Base-by-base conservation (phyloP, 2,329 filamentous ascomycete genomes). In the Sphaceloma murrayae region DNA sequence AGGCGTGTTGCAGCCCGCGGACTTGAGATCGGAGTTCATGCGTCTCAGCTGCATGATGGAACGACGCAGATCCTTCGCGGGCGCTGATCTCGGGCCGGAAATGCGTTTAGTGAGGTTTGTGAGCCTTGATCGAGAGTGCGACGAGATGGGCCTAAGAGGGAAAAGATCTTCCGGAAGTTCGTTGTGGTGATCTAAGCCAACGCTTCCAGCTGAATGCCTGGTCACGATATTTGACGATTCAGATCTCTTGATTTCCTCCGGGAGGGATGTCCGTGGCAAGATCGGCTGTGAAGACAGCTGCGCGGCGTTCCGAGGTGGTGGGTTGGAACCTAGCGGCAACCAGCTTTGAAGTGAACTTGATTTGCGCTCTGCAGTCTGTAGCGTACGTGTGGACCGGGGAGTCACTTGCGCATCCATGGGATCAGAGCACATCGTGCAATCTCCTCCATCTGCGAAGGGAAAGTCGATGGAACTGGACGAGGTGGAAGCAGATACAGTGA, bases 1-100 rank as follows among this genome's bases (percentile, higher is more conserved):
- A 52, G 49, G 33, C 52, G 49, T 34, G 33, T 9, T 47, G 54
- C 43, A 16, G 43, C 45, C 9, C 47, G 45, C 16, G 51, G 45
- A 34, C 10, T 21, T 19, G 10, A 60, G 58, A 43, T 67, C 64
- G 19, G 60, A 63, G 50, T 68, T 67, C 65, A 67, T 67, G 14
- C 65, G 57, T 4, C 66, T 54, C 3, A 68, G 55, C 13, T 59
- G 60, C 47, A 57, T 56, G 31, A 66, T 62, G 5, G 62, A 63
- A 22, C 58, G 57, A 10, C 63, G 58, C 3, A 68, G 52, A 9
- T 59, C 58, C 43, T 58, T 58, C 1, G 60, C 57, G 2, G 65
- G 62, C 6, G 54, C 56, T 2, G 49, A 46, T 34, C 64, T 60
- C 0, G 65, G 64, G 19, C 56, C 56, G 32, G 24, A 19, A 29